Percentiles rank a stretch among this genome's conserved stretches.
Conservation (phyloP, 805 yeast genomes). For the Komagataella populi region DNA sequence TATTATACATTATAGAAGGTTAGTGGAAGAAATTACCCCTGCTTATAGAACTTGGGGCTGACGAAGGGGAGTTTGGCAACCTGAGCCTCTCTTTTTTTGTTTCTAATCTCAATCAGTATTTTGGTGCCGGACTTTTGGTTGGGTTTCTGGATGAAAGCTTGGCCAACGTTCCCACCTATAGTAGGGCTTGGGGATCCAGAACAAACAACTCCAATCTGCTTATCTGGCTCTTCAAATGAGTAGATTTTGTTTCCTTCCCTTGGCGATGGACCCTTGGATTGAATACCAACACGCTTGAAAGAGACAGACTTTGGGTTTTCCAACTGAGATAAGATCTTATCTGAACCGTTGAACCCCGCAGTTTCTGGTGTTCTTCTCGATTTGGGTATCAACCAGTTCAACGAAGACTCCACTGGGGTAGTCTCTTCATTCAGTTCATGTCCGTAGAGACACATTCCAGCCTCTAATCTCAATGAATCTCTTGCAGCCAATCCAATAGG, state of each 20-base stretch:
- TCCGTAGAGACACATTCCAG: slow-evolving; percentile 97
- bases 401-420: slow-evolving; percentile 81
- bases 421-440: slow-evolving; percentile 70
- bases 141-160: slow-evolving; percentile 70
- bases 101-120: slow-evolving; percentile 67
- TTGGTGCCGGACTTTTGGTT: slow-evolving; percentile 62
- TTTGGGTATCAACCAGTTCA: slow-evolving; percentile 85
- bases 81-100: slow-evolving; percentile 62
- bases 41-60: slow-evolving; percentile 54
- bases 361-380: slow-evolving; percentile 40
- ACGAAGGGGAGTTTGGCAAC: slow-evolving; percentile 83
- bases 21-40: background rate
- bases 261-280: slow-evolving; percentile 82
- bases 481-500: slow-evolving; percentile 98
- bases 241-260: slow-evolving; percentile 64
- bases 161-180: slow-evolving; percentile 73
- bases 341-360: slow-evolving; percentile 63
- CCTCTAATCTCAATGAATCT: slow-evolving; percentile 89
- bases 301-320: slow-evolving; percentile 42
- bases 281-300: slow-evolving; percentile 63
- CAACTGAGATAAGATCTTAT: slow-evolving; percentile 56
- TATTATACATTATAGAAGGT: background rate
- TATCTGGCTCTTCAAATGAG: slow-evolving; percentile 32
- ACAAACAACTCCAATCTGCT: slow-evolving; percentile 37
- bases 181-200: slow-evolving; percentile 53